A percentile compares a stretch with the other conserved stretches of the same genome.
Evolutionary conservation across 2,329 filamentous ascomycete species (phyloP).

Genomic region (Microdochium trichocladiopsis): DNA sequence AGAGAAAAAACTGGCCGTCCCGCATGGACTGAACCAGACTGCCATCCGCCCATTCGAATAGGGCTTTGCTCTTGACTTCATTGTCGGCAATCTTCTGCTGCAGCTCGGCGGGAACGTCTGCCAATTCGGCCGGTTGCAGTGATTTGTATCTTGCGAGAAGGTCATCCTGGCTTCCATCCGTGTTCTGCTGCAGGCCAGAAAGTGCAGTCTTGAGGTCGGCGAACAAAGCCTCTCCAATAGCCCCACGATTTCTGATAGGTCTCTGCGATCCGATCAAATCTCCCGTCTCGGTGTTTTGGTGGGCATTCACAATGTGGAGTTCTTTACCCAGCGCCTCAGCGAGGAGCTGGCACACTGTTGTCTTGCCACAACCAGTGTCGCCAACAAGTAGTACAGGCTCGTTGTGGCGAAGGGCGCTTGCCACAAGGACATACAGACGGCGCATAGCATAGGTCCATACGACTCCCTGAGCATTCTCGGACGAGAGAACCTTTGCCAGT

Average conservation of each 20-base stretch:
- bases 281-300: conserved; percentile 96
- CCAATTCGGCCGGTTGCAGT: conserved; percentile 34
- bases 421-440: conserved; percentile 82
- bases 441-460: conserved; percentile 97
- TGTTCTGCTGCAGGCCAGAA: conserved; percentile 28
- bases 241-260: conserved; percentile 77
- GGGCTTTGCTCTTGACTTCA: conserved; percentile 63
- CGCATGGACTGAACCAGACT: conserved; percentile 93
- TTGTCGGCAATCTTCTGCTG: conserved; percentile 37
- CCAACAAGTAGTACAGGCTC: conserved; percentile 93
- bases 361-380: conserved; percentile 97
- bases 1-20: conserved; percentile 78
- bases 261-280: conserved; percentile 94
- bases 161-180: conserved; percentile 39
- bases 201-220: conserved; percentile 50
- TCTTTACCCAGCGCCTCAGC: conserved; percentile 72
- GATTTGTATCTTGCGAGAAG: conserved; percentile 53
- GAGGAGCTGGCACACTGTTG: conserved; percentile 87
- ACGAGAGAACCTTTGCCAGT: conserved; percentile 38
- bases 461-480: conserved; percentile 53
- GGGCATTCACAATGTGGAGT: conserved; percentile 88
- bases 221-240: conserved; percentile 59
- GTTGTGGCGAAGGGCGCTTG: conserved; percentile 76
- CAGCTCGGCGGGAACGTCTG: conserved; percentile 39
- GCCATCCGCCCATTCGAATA: conserved; percentile 96